These are phyloP conservation scores for Haplosporangium gracile DNA, from an alignment of 192 early-diverging fungal species.

Conservation along the genomic window DNA sequence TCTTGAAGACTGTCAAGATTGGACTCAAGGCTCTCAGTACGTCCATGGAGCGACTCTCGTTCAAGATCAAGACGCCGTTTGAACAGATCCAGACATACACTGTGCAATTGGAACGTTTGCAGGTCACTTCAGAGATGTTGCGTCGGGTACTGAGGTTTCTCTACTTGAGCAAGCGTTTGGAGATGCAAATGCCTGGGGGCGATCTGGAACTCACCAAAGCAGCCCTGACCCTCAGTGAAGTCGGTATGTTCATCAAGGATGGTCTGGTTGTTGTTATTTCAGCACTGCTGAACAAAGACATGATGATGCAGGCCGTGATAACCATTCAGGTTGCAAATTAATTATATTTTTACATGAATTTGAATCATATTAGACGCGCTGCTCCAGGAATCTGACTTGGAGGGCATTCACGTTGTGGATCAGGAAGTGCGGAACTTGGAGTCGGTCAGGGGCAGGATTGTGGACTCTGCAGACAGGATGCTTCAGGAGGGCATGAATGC, in stretches of 20 bases:
- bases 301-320: too few relatives aligned
- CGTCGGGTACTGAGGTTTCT: slow-evolving; percentile 72
- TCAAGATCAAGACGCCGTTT: slow-evolving; percentile 72
- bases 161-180: slow-evolving; percentile 69
- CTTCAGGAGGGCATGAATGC: slow-evolving; percentile 63
- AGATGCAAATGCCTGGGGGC: slow-evolving; percentile 63
- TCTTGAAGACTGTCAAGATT: slow-evolving; percentile 65
- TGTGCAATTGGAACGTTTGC: slow-evolving; percentile 74
- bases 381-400: slow-evolving; percentile 70
- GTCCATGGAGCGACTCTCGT: slow-evolving; percentile 69
- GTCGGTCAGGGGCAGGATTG: slow-evolving; percentile 58
- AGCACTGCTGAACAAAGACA: slow-evolving; percentile 47
- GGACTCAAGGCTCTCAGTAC: slow-evolving; percentile 66
- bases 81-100: slow-evolving; percentile 71
- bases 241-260: slow-evolving; percentile 59
- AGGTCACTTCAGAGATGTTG: slow-evolving; percentile 70
- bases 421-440: slow-evolving; percentile 63
- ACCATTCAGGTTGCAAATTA: too few relatives aligned
- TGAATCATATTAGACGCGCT: slow-evolving; percentile 57
- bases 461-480: slow-evolving; percentile 62
- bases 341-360: too few relatives aligned
- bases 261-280: slow-evolving; percentile 28
- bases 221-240: slow-evolving; percentile 70
- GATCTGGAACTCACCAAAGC: slow-evolving; percentile 62
- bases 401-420: slow-evolving; percentile 76